A percentile compares a stretch with the other conserved stretches of the same genome.
phyloP scores from a whole-genome alignment of 1,284 basidiomycete species.

The Tausonia pullulans region DNA sequence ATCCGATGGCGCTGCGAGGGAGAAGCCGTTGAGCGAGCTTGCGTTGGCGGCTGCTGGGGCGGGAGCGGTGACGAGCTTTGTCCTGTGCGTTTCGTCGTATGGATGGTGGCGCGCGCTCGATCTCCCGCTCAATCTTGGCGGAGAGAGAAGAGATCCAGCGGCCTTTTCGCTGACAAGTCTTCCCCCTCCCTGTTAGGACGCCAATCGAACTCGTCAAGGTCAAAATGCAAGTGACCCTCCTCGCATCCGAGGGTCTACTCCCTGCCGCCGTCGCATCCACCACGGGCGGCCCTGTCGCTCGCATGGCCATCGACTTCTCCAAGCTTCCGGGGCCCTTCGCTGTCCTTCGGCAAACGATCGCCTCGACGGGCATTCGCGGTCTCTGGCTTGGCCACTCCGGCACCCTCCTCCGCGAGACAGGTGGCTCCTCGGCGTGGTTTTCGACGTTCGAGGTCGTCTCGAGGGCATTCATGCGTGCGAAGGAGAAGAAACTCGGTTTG shows the following conservation, averaged over 20 bases:
- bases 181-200: slow-evolving; percentile 43
- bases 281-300: slow-evolving; percentile 3
- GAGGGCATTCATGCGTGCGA: slow-evolving; percentile 40
- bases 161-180: background rate
- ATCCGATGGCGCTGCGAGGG: background rate
- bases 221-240: slow-evolving; percentile 90
- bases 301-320: slow-evolving; percentile 14
- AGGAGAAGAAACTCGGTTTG: slow-evolving; percentile 4
- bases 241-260: slow-evolving; percentile 38
- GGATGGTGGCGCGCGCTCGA: slow-evolving; percentile 27
- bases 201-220: slow-evolving; percentile 88
- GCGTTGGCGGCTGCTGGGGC: slow-evolving; percentile 67
- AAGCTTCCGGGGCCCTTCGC: slow-evolving; percentile 52
- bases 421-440: slow-evolving; percentile 81
- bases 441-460: slow-evolving; percentile 66
- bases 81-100: slow-evolving; percentile 42
- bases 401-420: slow-evolving; percentile 75
- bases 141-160: background rate
- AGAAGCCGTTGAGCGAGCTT: slow-evolving; percentile 41
- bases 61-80: slow-evolving; percentile 67
- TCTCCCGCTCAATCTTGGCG: background rate
- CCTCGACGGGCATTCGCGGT: slow-evolving; percentile 56
- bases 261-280: slow-evolving; percentile 19
- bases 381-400: slow-evolving; percentile 82
- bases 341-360: slow-evolving; percentile 54